These are phyloP conservation scores for Neoscytalidium dimidiatum DNA, from an alignment of 2,329 filamentous ascomycete species.

Conservation along the genomic window DNA sequence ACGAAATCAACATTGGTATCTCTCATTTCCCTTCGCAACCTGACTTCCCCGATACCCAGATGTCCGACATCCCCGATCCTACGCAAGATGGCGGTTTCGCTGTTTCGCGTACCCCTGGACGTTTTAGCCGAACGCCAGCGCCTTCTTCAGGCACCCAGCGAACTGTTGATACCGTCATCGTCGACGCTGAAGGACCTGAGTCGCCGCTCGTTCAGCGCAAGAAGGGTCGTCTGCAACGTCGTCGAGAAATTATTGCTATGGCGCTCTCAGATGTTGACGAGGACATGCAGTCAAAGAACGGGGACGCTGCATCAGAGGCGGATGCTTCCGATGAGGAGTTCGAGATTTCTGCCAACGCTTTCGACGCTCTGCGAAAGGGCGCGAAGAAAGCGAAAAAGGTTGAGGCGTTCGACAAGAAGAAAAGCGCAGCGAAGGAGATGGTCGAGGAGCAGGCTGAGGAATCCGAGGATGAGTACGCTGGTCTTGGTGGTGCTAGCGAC, in stretches of 20 bases:
- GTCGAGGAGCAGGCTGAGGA: constrained; percentile 94
- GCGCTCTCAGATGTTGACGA: constrained; percentile 50
- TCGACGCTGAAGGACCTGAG: constrained; percentile 50
- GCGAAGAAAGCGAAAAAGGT: constrained; percentile 51
- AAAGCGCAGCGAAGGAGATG: constrained; percentile 80
- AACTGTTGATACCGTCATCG: constrained; percentile 69
- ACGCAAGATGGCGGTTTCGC: constrained; percentile 82
- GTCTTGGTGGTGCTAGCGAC: constrained; percentile 84
- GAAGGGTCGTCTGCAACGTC: constrained; percentile 59
- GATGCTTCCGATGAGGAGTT: constrained; percentile 32
- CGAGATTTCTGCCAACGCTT: constrained; percentile 56
- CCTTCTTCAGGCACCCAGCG: constrained; percentile 1
- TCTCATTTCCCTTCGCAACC: constrained; percentile 28
- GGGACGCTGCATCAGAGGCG: constrained; percentile 23
- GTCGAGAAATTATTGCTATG: constrained; percentile 37
- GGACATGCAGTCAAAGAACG: constrained; percentile 30
- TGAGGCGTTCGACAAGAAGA: constrained; percentile 75
- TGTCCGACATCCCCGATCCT: constrained; percentile 70
- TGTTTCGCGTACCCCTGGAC: constrained; percentile 67
- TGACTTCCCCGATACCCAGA: constrained; percentile 56
- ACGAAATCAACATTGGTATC: constrained; percentile 39
- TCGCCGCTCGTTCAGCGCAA: constrained; percentile 65
- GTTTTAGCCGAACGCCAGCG: constrained; percentile 62
- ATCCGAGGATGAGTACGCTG: constrained; percentile 97
- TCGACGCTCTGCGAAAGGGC: constrained; percentile 69